Conservation (phyloP, 2,329 filamentous ascomycete genomes). For the Aspergillus amoenus region DNA sequence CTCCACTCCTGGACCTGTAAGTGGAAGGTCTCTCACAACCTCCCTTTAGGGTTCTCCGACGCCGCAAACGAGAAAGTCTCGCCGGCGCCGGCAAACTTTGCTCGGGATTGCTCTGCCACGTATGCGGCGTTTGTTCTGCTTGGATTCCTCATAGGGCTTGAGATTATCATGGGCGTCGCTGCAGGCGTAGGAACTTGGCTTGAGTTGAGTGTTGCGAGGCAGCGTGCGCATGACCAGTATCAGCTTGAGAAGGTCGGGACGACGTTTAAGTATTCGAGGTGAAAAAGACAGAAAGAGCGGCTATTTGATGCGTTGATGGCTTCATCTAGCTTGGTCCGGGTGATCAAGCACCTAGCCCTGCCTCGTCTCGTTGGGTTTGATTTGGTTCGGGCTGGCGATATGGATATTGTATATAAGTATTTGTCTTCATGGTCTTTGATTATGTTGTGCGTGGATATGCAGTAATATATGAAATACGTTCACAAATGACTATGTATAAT, state of each 20-base stretch:
- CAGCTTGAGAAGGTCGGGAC: conserved; percentile 30
- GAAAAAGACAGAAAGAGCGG: background rate
- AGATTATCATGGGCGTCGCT: conserved; percentile 33
- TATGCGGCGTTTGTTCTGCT: conserved; percentile 38
- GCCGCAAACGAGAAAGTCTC: conserved; percentile 14
- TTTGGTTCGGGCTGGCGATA: background rate
- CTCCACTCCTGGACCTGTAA: conserved; percentile 45
- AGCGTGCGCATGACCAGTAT: conserved; percentile 23
- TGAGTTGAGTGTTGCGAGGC: conserved; percentile 29
- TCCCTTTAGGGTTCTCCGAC: conserved; percentile 7
- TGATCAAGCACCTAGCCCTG: background rate
- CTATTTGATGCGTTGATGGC: background rate
- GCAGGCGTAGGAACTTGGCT: conserved; percentile 32
- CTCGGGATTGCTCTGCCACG: conserved; percentile 38
- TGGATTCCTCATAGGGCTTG: conserved; percentile 34
- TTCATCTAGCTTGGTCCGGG: background rate
- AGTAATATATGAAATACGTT: too few species aligned
- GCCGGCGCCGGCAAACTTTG: conserved; percentile 35
- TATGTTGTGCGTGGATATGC: too few species aligned
- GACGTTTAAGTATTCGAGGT: conserved; percentile 23
- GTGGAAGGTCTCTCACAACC: conserved; percentile 28
- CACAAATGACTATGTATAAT: too few species aligned
- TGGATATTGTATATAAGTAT: background rate
- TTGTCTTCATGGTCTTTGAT: background rate
- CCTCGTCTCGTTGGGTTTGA: background rate